phyloP scores from a whole-genome alignment of 1,284 basidiomycete genomes.

The Austroboletus novae-zelandiae region DNA sequence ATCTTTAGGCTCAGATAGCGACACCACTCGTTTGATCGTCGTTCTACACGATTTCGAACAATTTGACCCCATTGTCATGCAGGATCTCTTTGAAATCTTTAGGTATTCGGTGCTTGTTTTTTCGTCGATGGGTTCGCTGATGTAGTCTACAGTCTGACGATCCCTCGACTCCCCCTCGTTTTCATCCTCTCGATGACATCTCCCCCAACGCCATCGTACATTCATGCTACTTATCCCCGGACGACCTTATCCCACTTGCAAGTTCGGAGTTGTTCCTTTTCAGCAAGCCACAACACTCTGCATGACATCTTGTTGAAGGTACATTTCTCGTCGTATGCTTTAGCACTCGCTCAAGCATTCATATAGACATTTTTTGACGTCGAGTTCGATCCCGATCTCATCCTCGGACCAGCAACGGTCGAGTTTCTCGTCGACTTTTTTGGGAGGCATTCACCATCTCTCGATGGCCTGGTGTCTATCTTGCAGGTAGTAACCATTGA shows the following conservation, averaged over 20 bases:
- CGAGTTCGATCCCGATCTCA: conserved; percentile 55
- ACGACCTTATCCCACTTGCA: conserved; percentile 58
- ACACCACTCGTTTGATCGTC: conserved; percentile 43
- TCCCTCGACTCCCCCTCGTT: conserved; percentile 53
- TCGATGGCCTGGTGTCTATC: conserved; percentile 54
- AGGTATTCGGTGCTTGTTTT: conserved; percentile 41
- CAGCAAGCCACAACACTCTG: conserved; percentile 44
- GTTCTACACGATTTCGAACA: conserved; percentile 71
- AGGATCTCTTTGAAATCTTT: conserved; percentile 67
- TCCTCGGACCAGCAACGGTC: conserved; percentile 56
- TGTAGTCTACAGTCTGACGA: conserved; percentile 36
- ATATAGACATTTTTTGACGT: conserved; percentile 64
- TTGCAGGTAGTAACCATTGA: conserved; percentile 48
- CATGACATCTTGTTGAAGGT: conserved; percentile 54
- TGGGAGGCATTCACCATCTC: conserved; percentile 49
- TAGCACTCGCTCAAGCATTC: neutral
- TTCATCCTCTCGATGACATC: conserved; percentile 60
- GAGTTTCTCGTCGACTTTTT: conserved; percentile 57
- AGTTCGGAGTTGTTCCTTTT: conserved; percentile 47
- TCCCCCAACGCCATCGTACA: conserved; percentile 52
- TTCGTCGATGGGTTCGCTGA: neutral
- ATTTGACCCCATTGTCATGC: conserved; percentile 55
- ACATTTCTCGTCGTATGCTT: neutral
- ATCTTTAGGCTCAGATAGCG: conserved; percentile 15
- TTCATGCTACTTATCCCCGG: conserved; percentile 56